Conservation (phyloP, 1,139 yeast species). For the Kodamaea arcana region DNA sequence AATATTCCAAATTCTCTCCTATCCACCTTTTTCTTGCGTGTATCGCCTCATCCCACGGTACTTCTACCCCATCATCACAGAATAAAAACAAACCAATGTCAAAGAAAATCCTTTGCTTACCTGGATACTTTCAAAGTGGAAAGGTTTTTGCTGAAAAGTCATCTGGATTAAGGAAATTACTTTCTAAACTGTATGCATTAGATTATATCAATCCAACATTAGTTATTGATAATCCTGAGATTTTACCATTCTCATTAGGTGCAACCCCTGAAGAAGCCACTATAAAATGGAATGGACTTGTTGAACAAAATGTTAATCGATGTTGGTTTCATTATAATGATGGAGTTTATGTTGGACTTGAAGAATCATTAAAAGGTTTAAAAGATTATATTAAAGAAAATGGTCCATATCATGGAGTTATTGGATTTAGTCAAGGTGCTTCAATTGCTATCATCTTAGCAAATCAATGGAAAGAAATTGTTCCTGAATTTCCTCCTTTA, state of each 20-base stretch:
- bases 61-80: no score
- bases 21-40: no score
- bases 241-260: conserved; percentile 27
- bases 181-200: conserved; percentile 48
- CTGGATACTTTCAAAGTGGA: conserved; percentile 62
- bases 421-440: conserved; percentile 95
- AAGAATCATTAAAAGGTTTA: conserved; percentile 37
- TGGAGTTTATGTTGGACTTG: conserved; percentile 34
- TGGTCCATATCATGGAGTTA: conserved; percentile 86
- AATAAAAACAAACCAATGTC: no score
- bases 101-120: conserved; percentile 30
- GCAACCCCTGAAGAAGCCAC: conserved; percentile 24
- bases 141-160: conserved; percentile 73
- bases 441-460: conserved; percentile 65
- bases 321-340: conserved; percentile 40
- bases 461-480: conserved; percentile 34
- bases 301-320: conserved; percentile 48
- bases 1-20: no score
- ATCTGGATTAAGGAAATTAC: conserved; percentile 68
- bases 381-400: conserved; percentile 52
- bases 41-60: no score
- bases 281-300: conserved; percentile 27
- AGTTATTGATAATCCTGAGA: conserved; percentile 16
- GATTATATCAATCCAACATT: conserved; percentile 39
- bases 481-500: conserved; percentile 40